Base-by-base conservation (phyloP, 345 rosid species). In the Eucalyptus regnans region DNA sequence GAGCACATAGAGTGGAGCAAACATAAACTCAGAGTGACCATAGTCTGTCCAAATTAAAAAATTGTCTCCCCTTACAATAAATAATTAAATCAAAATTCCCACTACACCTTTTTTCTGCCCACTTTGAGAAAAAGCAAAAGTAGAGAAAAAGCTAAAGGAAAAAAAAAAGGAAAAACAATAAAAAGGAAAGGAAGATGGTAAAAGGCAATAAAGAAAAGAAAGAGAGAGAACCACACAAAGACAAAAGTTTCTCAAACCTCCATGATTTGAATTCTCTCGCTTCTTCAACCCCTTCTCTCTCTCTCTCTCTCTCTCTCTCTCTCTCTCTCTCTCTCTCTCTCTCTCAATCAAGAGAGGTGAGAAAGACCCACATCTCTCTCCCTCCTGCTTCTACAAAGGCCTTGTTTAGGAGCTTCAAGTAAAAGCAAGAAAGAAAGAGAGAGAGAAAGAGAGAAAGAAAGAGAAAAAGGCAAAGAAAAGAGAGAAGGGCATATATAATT, bases 91-190 rank as follows among this genome's bases (percentile, higher is more conserved):
- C 92, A 95, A 90, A 91, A 94, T 92, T 86, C 90, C 91, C 90
- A 92, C 95, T 92, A 5, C 46, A 71, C 46, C 94, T 94, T 94
- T 94, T 92, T 93, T 93, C 95, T 88, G 86, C 94, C 98, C 96
- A 94, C 99, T 97, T 94, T 96, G 93, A 93, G 94, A 94, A 91
- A 97, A 97, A 96, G 99, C 94, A 94, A 97, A 96, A 94, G 97
- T 94, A 91, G 89, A 56, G 92, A 86, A 91, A 94, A 95, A 71
- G 83, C 46, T 71, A 71, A 71, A 71, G 83, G 43, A 37, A 71
- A 41, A 56, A 52, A 62, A 16, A 68, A 71, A 71, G 43, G 46
- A 37, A 71, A 71, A 71, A 71, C 81, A 71, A 71, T 71, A 37
- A 37, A 71, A 71, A 71, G 79, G 83, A 71, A 37, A 37, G 83